Evolutionary conservation across 1,139 yeast genomes (phyloP), one percentile per base, ranked within the genome.

Genomic region (Yamadazyma dendronema): DNA sequence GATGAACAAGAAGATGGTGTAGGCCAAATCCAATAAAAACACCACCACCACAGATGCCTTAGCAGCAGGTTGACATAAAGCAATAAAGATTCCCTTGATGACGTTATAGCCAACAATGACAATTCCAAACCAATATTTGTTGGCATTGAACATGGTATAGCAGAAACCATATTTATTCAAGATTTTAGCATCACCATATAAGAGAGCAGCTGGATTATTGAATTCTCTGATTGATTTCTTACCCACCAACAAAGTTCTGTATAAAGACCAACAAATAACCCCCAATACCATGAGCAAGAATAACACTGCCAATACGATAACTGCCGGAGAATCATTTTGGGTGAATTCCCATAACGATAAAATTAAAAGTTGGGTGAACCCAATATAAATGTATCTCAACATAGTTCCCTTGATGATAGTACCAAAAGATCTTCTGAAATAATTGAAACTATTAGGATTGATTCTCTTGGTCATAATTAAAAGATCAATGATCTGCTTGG

Each of bases 61-160:
- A 36, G 92, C 90, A 0, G 85, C 78, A 5, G 63, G 66, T 61
- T 84, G 92, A 39, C 84, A 77, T 39, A 84, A 74, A 0, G 79
- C 82, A 54, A 84, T 79, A 52, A 85, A 81, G 11, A 83, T 54
- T 12, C 79, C 75, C 52, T 82, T 83, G 31, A 80, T 47, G 28
- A 82, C 67, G 39, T 73, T 67, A 54, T 84, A 82, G 5, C 59
- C 55, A 30, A 83, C 49, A 29, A 82, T 54, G 9, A 82, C 79
- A 16, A 71, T 59, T 38, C 88, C 85, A 73, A 86, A 84, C 86
- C 88, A 84, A 56, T 83, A 84, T 47, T 75, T 80, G 11, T 67
- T 67, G 8, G 94, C 92, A 47, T 74, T 75, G 55, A 82, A 84
- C 88, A 84, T 84, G n/a, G 92, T 84, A 59, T 84, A 85, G 50